Evolutionary conservation across 768 basidiomycete genomes (phyloP).

Genomic region (Boletus rubescentipes): DNA sequence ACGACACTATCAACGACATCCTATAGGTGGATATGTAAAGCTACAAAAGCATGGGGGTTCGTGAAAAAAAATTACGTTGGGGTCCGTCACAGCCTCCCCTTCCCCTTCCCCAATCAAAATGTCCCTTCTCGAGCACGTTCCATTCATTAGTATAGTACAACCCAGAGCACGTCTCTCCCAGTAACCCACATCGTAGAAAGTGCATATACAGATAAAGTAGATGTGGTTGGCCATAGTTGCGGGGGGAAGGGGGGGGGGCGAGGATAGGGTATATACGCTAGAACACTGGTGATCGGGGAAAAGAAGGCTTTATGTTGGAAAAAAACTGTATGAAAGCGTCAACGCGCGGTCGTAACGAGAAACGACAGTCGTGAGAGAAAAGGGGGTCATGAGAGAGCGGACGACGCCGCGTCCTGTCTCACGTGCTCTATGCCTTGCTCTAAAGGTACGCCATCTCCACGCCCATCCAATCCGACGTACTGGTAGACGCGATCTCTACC

Average conservation of each 20-base stretch:
- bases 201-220: slow-evolving; percentile 18
- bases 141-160: slow-evolving; percentile 14
- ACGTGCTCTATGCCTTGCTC: neutral
- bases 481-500: slow-evolving; percentile 29
- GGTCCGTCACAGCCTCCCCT: neutral
- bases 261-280: slow-evolving; percentile 12
- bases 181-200: slow-evolving; percentile 9
- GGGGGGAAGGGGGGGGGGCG: neutral
- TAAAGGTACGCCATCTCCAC: neutral
- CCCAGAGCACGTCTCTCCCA: slow-evolving; percentile 1
- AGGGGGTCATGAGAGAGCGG: slow-evolving; percentile 11
- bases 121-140: slow-evolving; percentile 5
- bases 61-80: slow-evolving; percentile 2
- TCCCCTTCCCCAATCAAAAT: neutral
- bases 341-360: slow-evolving; percentile 17
- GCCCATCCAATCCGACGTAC: slow-evolving; percentile 28
- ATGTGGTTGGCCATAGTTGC: slow-evolving; percentile 12
- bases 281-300: slow-evolving; percentile 4
- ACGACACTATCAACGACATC: neutral
- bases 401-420: neutral
- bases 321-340: neutral
- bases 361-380: slow-evolving; percentile 4
- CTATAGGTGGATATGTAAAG: neutral
- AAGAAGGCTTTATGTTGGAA: neutral
- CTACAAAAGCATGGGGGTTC: neutral